These are phyloP conservation scores for Morella rubra DNA, from an alignment of 306 rosid genomes.

Conservation along the genomic window DNA sequence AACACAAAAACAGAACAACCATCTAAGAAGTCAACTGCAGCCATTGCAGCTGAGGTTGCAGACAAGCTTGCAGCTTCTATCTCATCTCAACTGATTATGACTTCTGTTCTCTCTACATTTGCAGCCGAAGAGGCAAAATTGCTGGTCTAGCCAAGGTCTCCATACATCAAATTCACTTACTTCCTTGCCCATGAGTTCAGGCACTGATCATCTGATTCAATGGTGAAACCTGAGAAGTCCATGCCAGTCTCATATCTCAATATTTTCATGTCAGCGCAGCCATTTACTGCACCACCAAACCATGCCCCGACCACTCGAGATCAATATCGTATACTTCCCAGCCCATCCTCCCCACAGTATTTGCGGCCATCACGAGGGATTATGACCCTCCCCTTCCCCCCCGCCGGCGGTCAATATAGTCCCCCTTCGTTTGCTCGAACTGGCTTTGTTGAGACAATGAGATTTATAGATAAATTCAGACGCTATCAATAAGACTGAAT, in stretches of 20 bases:
- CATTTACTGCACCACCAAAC: constrained; percentile 43
- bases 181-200: constrained; percentile 20
- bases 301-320: constrained; percentile 60
- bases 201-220: constrained; percentile 31
- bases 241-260: constrained; percentile 49
- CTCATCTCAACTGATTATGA: constrained; percentile 86
- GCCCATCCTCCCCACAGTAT: constrained; percentile 62
- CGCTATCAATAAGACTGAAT: too few species aligned
- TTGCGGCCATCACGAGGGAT: constrained; percentile 59
- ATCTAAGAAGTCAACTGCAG: constrained; percentile 73
- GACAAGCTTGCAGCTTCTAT: constrained; percentile 92
- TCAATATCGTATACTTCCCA: constrained; percentile 62
- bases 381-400: too few species aligned
- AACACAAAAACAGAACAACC: constrained; percentile 45
- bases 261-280: constrained; percentile 55
- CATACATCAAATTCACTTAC: constrained; percentile 27
- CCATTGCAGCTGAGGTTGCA: constrained; percentile 89
- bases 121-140: constrained; percentile 88
- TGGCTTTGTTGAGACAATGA: too few species aligned
- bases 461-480: too few species aligned
- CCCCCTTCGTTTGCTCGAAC: too few species aligned
- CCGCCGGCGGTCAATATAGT: too few species aligned
- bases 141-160: constrained; percentile 47
- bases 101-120: constrained; percentile 82
- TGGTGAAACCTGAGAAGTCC: constrained; percentile 47